Base-by-base conservation (phyloP, 257 asterid genomes). In the Rauvolfia tetraphylla region DNA sequence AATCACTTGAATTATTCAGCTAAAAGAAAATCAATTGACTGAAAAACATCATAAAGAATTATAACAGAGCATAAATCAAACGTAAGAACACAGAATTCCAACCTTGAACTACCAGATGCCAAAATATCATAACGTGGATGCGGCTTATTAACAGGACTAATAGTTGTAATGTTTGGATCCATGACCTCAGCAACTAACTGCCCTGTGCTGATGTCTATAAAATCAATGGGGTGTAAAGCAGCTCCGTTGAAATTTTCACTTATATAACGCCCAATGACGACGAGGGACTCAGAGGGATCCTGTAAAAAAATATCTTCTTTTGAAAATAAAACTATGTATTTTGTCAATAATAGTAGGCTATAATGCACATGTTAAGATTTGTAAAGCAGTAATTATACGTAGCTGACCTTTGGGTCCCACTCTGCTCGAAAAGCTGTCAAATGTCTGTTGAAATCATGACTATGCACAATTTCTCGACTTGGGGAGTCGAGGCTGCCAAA, bases 31-130 rank as follows among this genome's bases (percentile, higher is more conserved):
- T 23, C 36, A 23, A 44, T 11, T 38, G 23, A 13, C 0, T n/a
- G 68, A 49, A 38, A 15, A 33, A 17, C 58, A 76, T 11, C 56
- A 61, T 18, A n/a, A 48, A 57, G 38, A 41, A 29, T 42, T 34
- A 72, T 13, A 42, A 71, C 31, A 72, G 38, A 25, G 67, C 63
- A 81, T 39, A 71, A 73, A 23, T 53, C 18, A 20, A 36, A 36
- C 18, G 25, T n/a, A 34, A 54, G 58, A 33, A 33, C 38, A 42
- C 41, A 49, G 70, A 56, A 74, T 79, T 72, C 89, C 31, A 53
- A 95, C 98, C 99, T 92, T 73, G 99, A 92, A 84, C 99, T 92
- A 73, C 99, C 98, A 73, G 96, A 90, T 4, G 99, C 98, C 87
- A 95, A 79, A 81, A 95, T 85, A 86, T 95, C 99, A 70, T 92